Base-by-base conservation (phyloP, 768 basidiomycete species). In the Rhodocollybia butyracea region DNA sequence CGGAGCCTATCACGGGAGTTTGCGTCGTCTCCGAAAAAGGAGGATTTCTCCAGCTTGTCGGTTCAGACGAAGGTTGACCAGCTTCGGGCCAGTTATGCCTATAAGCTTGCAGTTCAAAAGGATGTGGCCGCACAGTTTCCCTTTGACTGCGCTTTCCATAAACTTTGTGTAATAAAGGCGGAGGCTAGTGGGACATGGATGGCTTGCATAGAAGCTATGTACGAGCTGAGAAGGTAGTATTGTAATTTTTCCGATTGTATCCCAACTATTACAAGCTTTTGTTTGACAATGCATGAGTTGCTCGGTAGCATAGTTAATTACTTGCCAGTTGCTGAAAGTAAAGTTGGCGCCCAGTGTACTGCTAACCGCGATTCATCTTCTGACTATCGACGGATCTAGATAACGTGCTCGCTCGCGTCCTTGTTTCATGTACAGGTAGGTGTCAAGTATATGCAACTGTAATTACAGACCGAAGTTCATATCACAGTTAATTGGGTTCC, bases 71-170 rank as follows among this genome's bases (percentile, higher is more conserved):
- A 66, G 17, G 64, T 76, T 2, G 62, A 65, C 10, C 65, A 70
- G 12, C 57, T 82, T 38, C 74, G 75, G 19, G 82, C 81, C 8
- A 81, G 81, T 22, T 81, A 73, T 52, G 81, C 80, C 0, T 83
- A 81, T 58, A 32, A 68, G 1, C 67, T 77, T 57, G 59, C 60
- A 41, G 52, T 63, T 46, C 31, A 62, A 38, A 54, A 56, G 31
- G 53, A 39, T 5, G 58, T 55, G 3, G 73, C 73, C 66, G 64
- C 70, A 5, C 68, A 75, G 15, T 82, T 83, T 60, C 79, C 83
- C 0, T 84, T 74, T 71, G 69, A 80, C 56, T 67, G 83, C 46
- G 79, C 80, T 1, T 70, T 79, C 58, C 66, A 80, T 17, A 73
- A 77, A 29, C 66, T 84, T 8, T 78, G 80, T 38, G 60, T 61